A percentile compares a stretch with the other conserved stretches of the same genome.
Evolutionary conservation across 495 filamentous ascomycete species (phyloP).

Genomic region (Hypoxylon fuscum): DNA sequence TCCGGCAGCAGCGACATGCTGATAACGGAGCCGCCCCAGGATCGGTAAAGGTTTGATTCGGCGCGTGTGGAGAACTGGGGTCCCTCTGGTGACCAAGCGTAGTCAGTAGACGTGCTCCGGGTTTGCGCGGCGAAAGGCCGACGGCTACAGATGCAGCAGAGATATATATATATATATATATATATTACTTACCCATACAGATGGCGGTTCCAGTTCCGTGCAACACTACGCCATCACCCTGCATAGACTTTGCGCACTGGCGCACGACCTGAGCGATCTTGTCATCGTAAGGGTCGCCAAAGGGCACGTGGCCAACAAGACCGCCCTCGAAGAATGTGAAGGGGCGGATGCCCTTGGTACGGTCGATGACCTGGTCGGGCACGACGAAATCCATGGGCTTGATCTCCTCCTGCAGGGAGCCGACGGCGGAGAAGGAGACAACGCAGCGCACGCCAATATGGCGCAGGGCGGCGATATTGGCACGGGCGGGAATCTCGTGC

Average conservation of each 20-base stretch:
- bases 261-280: constrained; percentile 75
- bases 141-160: not conserved
- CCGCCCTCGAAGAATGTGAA: constrained; percentile 97
- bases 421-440: constrained; percentile 95
- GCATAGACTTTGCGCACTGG: constrained; percentile 76
- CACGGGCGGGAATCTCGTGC: constrained; percentile 88
- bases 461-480: constrained; percentile 95
- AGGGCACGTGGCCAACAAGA: constrained; percentile 92
- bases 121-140: not conserved
- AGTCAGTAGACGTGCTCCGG: constrained; percentile 1
- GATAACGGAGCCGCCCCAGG: constrained; percentile 89
- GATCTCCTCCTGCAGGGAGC: constrained; percentile 89
- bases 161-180: too few species aligned
- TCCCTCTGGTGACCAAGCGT: constrained; percentile 66
- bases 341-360: constrained; percentile 90
- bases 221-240: constrained; percentile 79
- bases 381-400: constrained; percentile 95
- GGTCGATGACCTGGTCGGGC: constrained; percentile 96
- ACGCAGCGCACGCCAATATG: constrained; percentile 86
- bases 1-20: constrained; percentile 99
- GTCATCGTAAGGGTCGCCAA: constrained; percentile 93
- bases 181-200: constrained; percentile 77
- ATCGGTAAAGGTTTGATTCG: constrained; percentile 92
- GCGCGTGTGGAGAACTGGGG: constrained; percentile 98
- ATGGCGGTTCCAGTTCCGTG: constrained; percentile 83